Percentiles rank a stretch among this genome's conserved stretches.
Conservation (phyloP, 2,329 filamentous ascomycete genomes). For the Metarhizium guizhouense region DNA sequence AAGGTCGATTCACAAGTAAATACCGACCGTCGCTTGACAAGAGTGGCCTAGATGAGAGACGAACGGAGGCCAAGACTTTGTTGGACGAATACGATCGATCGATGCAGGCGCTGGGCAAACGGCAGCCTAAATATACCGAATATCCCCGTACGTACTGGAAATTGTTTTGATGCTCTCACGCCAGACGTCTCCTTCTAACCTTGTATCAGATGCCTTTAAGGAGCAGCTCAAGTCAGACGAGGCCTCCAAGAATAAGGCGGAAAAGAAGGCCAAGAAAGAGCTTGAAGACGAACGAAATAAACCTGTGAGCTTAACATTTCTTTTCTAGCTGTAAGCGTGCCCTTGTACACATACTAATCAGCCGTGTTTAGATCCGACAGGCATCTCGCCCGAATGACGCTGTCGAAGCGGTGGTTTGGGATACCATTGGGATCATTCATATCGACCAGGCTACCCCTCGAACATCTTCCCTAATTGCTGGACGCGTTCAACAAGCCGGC, state of each 20-base stretch:
- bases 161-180: not conserved
- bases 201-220: slow-evolving; percentile 30
- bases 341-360: not conserved
- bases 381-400: slow-evolving; percentile 34
- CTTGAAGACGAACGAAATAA: slow-evolving; percentile 30
- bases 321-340: not conserved
- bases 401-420: slow-evolving; percentile 42
- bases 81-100: slow-evolving; percentile 32
- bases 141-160: slow-evolving; percentile 28
- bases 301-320: slow-evolving; percentile 19
- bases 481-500: slow-evolving; percentile 41
- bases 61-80: slow-evolving; percentile 28
- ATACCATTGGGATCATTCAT: slow-evolving; percentile 40
- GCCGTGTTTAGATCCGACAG: slow-evolving; percentile 25
- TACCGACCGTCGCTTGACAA: slow-evolving; percentile 31
- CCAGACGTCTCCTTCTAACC: not conserved
- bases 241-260: slow-evolving; percentile 35
- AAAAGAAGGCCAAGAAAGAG: slow-evolving; percentile 35
- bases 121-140: slow-evolving; percentile 37
- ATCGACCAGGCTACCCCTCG: slow-evolving; percentile 32
- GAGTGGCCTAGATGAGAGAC: slow-evolving; percentile 31
- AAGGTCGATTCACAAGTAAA: slow-evolving; percentile 31
- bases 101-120: slow-evolving; percentile 32
- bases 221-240: slow-evolving; percentile 38
- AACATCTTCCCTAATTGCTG: slow-evolving; percentile 31